phyloP scores from a whole-genome alignment of 768 basidiomycete species.

The Macrolepiota fuliginosa region DNA sequence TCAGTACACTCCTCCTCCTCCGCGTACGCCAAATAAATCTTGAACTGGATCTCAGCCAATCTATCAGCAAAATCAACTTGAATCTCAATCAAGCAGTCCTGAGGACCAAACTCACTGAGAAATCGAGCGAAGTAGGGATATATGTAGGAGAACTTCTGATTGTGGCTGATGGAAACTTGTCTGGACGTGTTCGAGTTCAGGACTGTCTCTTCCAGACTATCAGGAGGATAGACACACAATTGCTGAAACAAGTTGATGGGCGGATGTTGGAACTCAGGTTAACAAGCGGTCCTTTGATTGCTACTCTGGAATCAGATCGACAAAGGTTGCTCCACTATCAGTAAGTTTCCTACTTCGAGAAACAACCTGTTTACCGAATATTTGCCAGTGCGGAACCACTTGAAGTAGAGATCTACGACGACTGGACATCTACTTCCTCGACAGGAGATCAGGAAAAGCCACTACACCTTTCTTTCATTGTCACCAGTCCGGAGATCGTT shows the following conservation, averaged over 20 bases:
- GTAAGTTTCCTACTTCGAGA: constrained; percentile 37
- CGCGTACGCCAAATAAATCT: constrained; percentile 73
- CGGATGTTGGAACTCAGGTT: constrained; percentile 72
- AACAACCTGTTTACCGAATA: background rate
- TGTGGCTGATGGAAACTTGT: constrained; percentile 68
- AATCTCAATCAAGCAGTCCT: constrained; percentile 62
- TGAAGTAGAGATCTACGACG: constrained; percentile 70
- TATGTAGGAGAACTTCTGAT: constrained; percentile 64
- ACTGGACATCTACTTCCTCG: constrained; percentile 64
- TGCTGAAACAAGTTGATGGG: constrained; percentile 31
- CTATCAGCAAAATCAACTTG: constrained; percentile 71
- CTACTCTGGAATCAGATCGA: constrained; percentile 72
- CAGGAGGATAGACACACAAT: constrained; percentile 43
- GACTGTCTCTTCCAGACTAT: constrained; percentile 76
- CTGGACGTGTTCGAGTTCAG: constrained; percentile 65
- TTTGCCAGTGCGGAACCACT: constrained; percentile 71
- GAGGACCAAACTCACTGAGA: constrained; percentile 63
- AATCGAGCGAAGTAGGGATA: constrained; percentile 59
- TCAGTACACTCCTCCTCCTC: constrained; percentile 64
- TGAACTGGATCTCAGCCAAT: constrained; percentile 81
- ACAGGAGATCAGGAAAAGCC: constrained; percentile 39
- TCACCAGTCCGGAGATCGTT: constrained; percentile 66
- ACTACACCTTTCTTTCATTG: constrained; percentile 71
- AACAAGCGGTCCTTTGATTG: constrained; percentile 67
- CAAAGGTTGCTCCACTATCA: constrained; percentile 73